Evolutionary conservation across 495 filamentous ascomycete species (phyloP).

Genomic region (Neurospora pannonica): DNA sequence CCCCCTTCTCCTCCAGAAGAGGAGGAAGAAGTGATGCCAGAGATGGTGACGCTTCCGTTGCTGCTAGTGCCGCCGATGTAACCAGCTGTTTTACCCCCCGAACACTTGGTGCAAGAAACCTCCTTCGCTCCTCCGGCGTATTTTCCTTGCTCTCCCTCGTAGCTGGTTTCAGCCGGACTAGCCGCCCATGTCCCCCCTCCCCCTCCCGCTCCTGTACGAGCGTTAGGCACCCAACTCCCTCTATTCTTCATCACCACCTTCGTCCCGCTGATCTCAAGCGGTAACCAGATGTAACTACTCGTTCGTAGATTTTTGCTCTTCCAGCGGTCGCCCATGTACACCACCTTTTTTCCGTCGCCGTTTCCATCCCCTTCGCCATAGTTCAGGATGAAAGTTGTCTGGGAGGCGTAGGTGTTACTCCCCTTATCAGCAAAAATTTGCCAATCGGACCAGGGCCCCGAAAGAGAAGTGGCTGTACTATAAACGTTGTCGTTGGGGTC

Average conservation of each 20-base stretch:
- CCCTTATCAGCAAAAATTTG: slow-evolving; percentile 46
- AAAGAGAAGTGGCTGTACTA: slow-evolving; percentile 27
- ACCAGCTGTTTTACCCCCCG: slow-evolving; percentile 34
- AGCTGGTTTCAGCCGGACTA: slow-evolving; percentile 38
- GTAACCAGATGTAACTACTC: slow-evolving; percentile 59
- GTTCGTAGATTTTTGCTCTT: slow-evolving; percentile 46
- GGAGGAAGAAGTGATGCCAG: not conserved
- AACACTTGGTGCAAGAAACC: slow-evolving; percentile 40
- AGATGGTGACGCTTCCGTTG: slow-evolving; percentile 36
- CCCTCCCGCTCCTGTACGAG: slow-evolving; percentile 3
- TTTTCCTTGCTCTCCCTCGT: slow-evolving; percentile 38
- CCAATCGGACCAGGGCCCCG: slow-evolving; percentile 47
- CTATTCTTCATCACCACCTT: slow-evolving; percentile 41
- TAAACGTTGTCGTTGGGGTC: slow-evolving; percentile 54
- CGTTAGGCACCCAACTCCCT: slow-evolving; percentile 44
- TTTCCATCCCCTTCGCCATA: slow-evolving; percentile 1
- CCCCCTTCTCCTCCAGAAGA: slow-evolving; percentile 17
- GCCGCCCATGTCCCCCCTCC: slow-evolving; percentile 30
- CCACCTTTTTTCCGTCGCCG: slow-evolving; percentile 25
- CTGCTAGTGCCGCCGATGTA: slow-evolving; percentile 44
- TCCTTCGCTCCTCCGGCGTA: slow-evolving; percentile 19
- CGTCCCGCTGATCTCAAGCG: slow-evolving; percentile 47
- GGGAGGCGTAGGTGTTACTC: slow-evolving; percentile 43
- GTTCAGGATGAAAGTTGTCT: slow-evolving; percentile 43
- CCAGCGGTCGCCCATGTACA: slow-evolving; percentile 65